Percentiles rank a stretch among this genome's conserved stretches.
Evolutionary conservation across 805 yeast species (phyloP).

Genomic region (Metschnikowia rubicola): DNA sequence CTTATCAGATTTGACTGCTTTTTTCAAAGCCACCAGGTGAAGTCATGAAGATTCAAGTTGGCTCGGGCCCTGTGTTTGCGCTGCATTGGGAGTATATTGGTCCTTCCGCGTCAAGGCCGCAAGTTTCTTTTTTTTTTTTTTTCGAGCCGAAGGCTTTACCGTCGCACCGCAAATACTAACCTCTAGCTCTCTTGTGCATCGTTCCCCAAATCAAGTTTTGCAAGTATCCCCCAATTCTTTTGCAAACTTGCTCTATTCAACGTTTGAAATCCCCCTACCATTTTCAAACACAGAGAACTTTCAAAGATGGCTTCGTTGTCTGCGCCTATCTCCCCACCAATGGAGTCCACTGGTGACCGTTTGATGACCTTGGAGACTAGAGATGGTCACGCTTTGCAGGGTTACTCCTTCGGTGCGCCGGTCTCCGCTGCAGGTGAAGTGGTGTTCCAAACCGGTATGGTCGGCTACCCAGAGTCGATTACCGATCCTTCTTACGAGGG

Average conservation of each 20-base stretch:
- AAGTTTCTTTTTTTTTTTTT: neutral
- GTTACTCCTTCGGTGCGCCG: slow-evolving; percentile 96
- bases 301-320: slow-evolving; percentile 46
- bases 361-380: slow-evolving; percentile 85
- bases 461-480: slow-evolving; percentile 96
- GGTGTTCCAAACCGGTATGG: slow-evolving; percentile 99
- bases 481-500: slow-evolving; percentile 99
- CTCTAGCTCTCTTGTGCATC: slow-evolving; percentile 7
- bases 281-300: slow-evolving; percentile 6
- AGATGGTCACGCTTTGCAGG: slow-evolving; percentile 83
- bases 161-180: slow-evolving; percentile 12
- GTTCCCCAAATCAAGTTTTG: slow-evolving; percentile 9
- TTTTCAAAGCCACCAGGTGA: too few relatives aligned
- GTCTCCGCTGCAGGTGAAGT: slow-evolving; percentile 90
- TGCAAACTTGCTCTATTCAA: slow-evolving; percentile 9
- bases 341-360: slow-evolving; percentile 78
- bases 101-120: neutral
- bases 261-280: slow-evolving; percentile 2
- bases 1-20: too few relatives aligned
- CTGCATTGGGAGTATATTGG: neutral
- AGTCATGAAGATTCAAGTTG: too few relatives aligned
- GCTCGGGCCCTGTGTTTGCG: neutral
- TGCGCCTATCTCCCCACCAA: slow-evolving; percentile 86
- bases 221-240: slow-evolving; percentile 9
- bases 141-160: neutral